Conservation (phyloP, 2,329 filamentous ascomycete genomes). For the Penicillium sp. region DNA sequence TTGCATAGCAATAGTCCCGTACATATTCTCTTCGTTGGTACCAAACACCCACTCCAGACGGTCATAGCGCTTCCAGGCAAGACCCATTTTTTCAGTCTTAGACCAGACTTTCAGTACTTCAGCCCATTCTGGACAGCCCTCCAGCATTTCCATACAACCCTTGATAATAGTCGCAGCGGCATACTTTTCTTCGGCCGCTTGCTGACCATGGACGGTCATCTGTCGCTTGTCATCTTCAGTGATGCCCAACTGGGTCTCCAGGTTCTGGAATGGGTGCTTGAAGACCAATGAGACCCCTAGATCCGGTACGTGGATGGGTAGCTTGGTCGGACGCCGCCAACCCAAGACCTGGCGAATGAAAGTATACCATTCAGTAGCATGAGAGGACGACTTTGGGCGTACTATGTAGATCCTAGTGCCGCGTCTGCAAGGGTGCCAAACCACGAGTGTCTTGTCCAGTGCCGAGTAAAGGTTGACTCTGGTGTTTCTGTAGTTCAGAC, state of each 20-base stretch:
- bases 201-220: constrained; percentile 35
- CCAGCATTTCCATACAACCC: constrained; percentile 55
- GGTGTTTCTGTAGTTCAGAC: constrained; percentile 48
- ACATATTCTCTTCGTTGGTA: constrained; percentile 61
- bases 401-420: constrained; percentile 59
- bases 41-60: constrained; percentile 64
- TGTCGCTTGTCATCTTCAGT: constrained; percentile 43
- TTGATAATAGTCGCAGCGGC: constrained; percentile 53
- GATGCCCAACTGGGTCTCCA: constrained; percentile 39
- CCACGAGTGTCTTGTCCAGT: constrained; percentile 60
- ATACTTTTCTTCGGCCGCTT: constrained; percentile 46
- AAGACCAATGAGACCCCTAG: constrained; percentile 55
- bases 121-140: constrained; percentile 53
- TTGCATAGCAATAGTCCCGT: constrained; percentile 62
- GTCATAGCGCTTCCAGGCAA: constrained; percentile 65
- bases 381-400: constrained; percentile 54
- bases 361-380: constrained; percentile 63
- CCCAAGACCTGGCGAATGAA: constrained; percentile 57
- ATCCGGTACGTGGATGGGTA: constrained; percentile 59
- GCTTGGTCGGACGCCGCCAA: constrained; percentile 50
- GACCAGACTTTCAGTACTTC: constrained; percentile 56
- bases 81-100: constrained; percentile 53
- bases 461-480: constrained; percentile 60
- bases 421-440: constrained; percentile 52
- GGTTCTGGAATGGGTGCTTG: constrained; percentile 53